Base-by-base conservation (phyloP, 23 red algal genomes). In the Cyanidioschyzon merolae region DNA sequence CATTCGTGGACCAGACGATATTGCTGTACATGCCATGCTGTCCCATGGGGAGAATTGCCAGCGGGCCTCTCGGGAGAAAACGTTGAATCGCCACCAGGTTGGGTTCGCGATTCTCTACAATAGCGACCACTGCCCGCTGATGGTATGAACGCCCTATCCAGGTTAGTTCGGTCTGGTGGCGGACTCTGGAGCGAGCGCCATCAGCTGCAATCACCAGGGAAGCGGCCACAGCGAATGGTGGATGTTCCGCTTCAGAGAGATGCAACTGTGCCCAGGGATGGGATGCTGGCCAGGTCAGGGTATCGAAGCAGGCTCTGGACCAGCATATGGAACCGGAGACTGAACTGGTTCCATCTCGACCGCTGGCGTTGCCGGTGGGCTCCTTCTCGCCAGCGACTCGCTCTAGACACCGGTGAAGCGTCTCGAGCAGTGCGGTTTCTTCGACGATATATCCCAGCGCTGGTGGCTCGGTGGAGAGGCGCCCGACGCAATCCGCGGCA, bases 1-100 rank as follows among this genome's bases (percentile, higher is more conserved):
- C 58, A 37, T 87, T 84, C 21, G 87, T 90, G 0, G 87, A 88
- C 92, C 92, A 96, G 30, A 96, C 84, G 58, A 96, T 76, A 39
- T 96, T 96, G 3, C 76, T 83, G 39, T 84, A 38, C 50, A 74
- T 57, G 3, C 80, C 80, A 57, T 82, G 82, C 2, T 40, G 80
- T 30, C 58, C 76, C 45, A 96, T 39, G 26, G 92, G 92, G 51
- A 96, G 80, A 35, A 96, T 50, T 30, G 92, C 92, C 29, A 96
- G 45, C 39, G 92, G 92, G 1, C 92, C 92, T 7, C 82, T 87
- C 24, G 84, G 77, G 1, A 96, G 81, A 59, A 96, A 96, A 0
- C 87, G 82, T 45, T 96, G 92, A 71, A 63, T 90, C 2, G 92
- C 92, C 30, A 76, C 76, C 12, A 38, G 67, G 30, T 76, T 79